Conservation (phyloP, 805 yeast species). For the Candida loeiensis region DNA sequence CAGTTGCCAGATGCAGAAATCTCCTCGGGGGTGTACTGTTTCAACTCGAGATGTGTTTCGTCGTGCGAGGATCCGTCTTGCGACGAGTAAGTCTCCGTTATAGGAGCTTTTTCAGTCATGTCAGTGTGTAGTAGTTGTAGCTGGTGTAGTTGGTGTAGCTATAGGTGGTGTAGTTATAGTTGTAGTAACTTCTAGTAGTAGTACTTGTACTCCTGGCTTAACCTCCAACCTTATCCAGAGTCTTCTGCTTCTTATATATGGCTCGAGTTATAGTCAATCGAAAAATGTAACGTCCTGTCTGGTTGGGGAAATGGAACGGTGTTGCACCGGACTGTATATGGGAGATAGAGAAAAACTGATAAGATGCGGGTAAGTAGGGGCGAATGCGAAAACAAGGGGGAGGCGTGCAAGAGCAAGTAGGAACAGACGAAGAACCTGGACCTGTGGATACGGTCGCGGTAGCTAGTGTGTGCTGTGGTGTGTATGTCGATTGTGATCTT, state of each 20-base stretch:
- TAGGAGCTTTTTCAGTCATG: neutral
- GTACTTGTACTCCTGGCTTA: too few species aligned
- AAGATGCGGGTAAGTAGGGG: neutral
- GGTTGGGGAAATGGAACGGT: neutral
- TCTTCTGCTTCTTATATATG: neutral
- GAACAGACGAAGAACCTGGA: too few species aligned
- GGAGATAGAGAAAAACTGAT: neutral
- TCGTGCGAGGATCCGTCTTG: conserved; percentile 2
- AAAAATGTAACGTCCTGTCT: neutral
- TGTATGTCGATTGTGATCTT: neutral
- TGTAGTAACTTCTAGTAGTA: too few species aligned
- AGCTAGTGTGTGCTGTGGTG: neutral
- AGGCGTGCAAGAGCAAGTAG: too few species aligned
- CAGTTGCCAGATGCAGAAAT: conserved; percentile 36
- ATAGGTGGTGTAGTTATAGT: neutral
- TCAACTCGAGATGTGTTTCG: conserved; percentile 18
- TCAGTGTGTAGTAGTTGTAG: neutral
- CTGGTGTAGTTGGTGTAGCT: neutral
- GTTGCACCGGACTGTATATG: conserved; percentile 1
- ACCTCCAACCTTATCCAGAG: too few species aligned
- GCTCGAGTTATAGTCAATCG: neutral
- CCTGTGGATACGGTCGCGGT: too few species aligned
- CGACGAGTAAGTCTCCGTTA: neutral
- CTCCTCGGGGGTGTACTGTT: conserved; percentile 25
- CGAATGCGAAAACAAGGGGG: too few species aligned